Conservation (phyloP, 2,329 filamentous ascomycete genomes). For the Fusarium sambucinum region DNA sequence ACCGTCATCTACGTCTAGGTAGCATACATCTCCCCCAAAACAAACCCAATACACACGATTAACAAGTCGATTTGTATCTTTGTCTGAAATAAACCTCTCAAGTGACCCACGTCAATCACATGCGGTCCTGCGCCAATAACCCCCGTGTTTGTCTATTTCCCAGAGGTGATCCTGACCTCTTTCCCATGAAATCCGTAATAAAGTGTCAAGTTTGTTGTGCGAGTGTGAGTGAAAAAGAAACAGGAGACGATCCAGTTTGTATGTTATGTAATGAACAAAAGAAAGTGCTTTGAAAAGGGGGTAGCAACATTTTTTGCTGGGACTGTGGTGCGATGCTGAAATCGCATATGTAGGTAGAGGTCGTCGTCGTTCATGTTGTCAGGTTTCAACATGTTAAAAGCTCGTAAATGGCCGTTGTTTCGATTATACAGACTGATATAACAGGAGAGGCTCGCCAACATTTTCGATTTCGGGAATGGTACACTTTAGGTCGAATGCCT, state of each 20-base stretch:
- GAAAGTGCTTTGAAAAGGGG: not conserved
- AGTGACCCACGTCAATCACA: conserved; percentile 26
- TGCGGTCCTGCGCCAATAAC: conserved; percentile 36
- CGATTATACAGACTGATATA: conserved; percentile 77
- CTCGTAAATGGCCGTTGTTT: conserved; percentile 30
- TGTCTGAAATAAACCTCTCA: conserved; percentile 28
- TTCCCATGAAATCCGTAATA: conserved; percentile 42
- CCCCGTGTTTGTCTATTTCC: conserved; percentile 40
- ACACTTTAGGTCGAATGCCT: conserved; percentile 98
- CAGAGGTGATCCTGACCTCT: conserved; percentile 41
- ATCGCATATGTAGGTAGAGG: conserved; percentile 28
- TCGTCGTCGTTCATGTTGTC: conserved; percentile 31
- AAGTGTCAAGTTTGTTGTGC: conserved; percentile 23
- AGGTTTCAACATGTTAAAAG: conserved; percentile 41
- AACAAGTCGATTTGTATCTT: conserved; percentile 36
- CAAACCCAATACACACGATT: conserved; percentile 37
- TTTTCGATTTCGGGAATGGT: conserved; percentile 99
- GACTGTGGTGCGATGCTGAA: conserved; percentile 23
- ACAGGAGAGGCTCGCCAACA: conserved; percentile 91
- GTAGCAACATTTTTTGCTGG: conserved; percentile 8
- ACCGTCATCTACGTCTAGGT: not conserved
- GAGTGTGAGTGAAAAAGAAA: conserved; percentile 21
- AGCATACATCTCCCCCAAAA: conserved; percentile 25
- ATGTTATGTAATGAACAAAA: conserved; percentile 44
- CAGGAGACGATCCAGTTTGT: conserved; percentile 42